Evolutionary conservation across 495 filamentous ascomycete genomes (phyloP), one percentile per base, ranked within the genome.

Genomic region (Delitschia confertaspora): DNA sequence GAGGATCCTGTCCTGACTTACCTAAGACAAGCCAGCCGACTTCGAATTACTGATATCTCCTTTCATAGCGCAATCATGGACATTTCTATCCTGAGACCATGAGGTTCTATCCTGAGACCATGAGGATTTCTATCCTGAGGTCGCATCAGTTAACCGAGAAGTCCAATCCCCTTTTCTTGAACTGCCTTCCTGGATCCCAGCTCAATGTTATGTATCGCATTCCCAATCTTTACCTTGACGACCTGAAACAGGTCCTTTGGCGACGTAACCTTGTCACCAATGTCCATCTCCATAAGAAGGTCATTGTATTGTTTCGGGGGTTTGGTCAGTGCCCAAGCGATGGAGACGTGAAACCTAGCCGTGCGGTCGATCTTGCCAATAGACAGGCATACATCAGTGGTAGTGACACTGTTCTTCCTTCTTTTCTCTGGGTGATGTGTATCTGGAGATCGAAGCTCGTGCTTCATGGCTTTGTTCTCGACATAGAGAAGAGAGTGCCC

Each of bases 201-300:
- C 10, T 47, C 38, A 16, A 54, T 41, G 17, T 24, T 54, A 18
- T 49, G 24, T 11, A 88, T 73, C 13, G 72, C 62, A 51, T 88
- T 89, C 3, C 86, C 87, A 57, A 88, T 76, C 65, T 87, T 91
- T 14, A 68, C 75, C 66, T 89, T 93, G 44, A 85, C 56, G 2
- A 64, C 67, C 9, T 64, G 50, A 16, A 80, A 69, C 22, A 17
- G 42, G 3, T 36, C 21, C 11, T 33, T 18, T 4, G 43, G 24
- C 19, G 19, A 13, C 3, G 33, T 45, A 17, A 81, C 54, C 5
- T 44, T 43, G 5, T 19, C 8, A 10, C 25, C n/a, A n/a, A 47
- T 26, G 23, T 41, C 38, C 2, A 53, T 32, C 36, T 27, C 20
- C 24, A 33, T 9, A 2, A 53, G 16, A 17, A 53, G 32, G 23